These are phyloP conservation scores for Spizellomyces punctatus DNA, from an alignment of 192 early-diverging fungal genomes.

Conservation along the genomic window DNA sequence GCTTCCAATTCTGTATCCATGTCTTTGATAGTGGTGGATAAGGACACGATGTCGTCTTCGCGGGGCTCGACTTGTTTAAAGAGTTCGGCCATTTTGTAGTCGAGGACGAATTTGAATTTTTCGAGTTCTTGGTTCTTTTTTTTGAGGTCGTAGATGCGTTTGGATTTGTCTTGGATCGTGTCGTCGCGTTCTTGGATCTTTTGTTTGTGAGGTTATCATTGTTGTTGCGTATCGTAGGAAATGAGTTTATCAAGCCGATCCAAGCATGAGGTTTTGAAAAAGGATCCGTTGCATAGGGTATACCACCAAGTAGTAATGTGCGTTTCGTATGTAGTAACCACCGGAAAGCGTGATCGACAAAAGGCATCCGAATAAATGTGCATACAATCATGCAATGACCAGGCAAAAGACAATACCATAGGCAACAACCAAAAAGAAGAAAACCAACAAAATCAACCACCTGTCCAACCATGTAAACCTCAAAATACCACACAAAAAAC, in stretches of 20 bases:
- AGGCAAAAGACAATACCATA: not conserved
- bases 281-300: not conserved
- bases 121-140: constrained; percentile 67
- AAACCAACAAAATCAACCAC: not conserved
- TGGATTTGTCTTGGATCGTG: constrained; percentile 62
- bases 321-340: not conserved
- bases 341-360: not conserved
- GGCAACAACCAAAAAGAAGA: not conserved
- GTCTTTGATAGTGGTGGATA: constrained; percentile 50
- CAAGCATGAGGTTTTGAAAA: not conserved
- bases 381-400: not conserved
- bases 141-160: constrained; percentile 60
- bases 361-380: too few relatives aligned
- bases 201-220: not conserved
- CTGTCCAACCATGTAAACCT: too few relatives aligned
- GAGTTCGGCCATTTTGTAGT: constrained; percentile 62
- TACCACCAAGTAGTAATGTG: not conserved
- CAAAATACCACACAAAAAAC: too few relatives aligned
- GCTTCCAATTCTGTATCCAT: constrained; percentile 61
- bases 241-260: not conserved
- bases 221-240: not conserved
- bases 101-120: constrained; percentile 66
- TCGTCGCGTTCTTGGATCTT: constrained; percentile 64
- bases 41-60: constrained; percentile 52
- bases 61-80: constrained; percentile 60